Percentiles rank a stretch among this genome's conserved stretches.
phyloP scores from a whole-genome alignment of 805 yeast genomes.

The Yarrowia divulgata region DNA sequence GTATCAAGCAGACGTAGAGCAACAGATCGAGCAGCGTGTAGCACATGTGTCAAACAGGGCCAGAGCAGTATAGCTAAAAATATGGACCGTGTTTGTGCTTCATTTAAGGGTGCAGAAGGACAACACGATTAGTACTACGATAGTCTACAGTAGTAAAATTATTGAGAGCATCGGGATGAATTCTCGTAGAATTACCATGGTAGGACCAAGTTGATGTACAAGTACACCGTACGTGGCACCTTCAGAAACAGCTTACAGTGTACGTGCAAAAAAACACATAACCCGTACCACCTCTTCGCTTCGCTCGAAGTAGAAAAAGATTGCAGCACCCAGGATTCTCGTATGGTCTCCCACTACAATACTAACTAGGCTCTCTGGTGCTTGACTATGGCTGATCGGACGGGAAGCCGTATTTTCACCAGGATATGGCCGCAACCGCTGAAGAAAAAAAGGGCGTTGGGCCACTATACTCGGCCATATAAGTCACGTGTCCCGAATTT shows the following conservation, averaged over 20 bases:
- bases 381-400: constrained; percentile 25
- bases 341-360: constrained; percentile 24
- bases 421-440: constrained; percentile 20
- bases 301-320: too few relatives aligned
- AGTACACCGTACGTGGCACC: too few relatives aligned
- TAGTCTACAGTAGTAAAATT: too few relatives aligned
- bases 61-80: not conserved
- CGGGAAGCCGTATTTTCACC: constrained; percentile 25
- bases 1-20: constrained; percentile 30
- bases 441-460: not conserved
- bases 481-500: not conserved
- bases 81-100: not conserved
- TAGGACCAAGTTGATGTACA: too few relatives aligned
- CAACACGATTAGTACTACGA: too few relatives aligned
- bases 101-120: too few relatives aligned
- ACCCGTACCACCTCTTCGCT: too few relatives aligned
- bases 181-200: too few relatives aligned
- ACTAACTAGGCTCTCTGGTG: constrained; percentile 25
- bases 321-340: constrained; percentile 25
- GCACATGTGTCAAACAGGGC: not conserved
- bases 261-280: too few relatives aligned
- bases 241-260: too few relatives aligned
- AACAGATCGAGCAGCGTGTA: constrained; percentile 3
- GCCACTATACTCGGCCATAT: not conserved
- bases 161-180: too few relatives aligned